Evolutionary conservation across 208 protist genomes (phyloP).

Genomic region (Trichomonas vaginalis): DNA sequence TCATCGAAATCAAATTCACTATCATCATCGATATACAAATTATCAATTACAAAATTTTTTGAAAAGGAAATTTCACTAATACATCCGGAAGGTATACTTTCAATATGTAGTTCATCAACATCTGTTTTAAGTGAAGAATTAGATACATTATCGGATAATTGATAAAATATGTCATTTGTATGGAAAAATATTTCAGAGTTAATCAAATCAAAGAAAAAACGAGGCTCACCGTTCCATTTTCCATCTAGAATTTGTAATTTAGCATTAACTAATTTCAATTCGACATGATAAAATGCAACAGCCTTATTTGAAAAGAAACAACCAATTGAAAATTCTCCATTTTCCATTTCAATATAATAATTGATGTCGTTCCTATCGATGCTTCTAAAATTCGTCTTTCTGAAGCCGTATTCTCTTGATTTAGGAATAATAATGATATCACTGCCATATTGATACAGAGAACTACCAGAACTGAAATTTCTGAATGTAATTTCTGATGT

Average conservation of each 20-base stretch:
- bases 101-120: too few species aligned
- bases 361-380: background rate
- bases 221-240: background rate
- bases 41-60: too few species aligned
- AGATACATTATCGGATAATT: too few species aligned
- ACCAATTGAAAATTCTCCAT: background rate
- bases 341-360: background rate
- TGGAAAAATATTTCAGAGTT: too few species aligned
- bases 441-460: background rate
- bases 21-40: too few species aligned
- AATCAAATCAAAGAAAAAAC: too few species aligned
- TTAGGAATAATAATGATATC: background rate
- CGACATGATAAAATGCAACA: background rate
- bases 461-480: background rate
- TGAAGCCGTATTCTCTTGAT: background rate
- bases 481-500: background rate
- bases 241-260: background rate
- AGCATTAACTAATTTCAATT: background rate
- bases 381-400: background rate
- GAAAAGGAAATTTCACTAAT: too few species aligned
- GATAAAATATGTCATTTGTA: too few species aligned
- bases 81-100: too few species aligned
- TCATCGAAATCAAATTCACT: too few species aligned
- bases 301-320: background rate
- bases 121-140: too few species aligned